phyloP scores from a whole-genome alignment of 768 basidiomycete genomes.

The Lepiota brunneoincarnata region DNA sequence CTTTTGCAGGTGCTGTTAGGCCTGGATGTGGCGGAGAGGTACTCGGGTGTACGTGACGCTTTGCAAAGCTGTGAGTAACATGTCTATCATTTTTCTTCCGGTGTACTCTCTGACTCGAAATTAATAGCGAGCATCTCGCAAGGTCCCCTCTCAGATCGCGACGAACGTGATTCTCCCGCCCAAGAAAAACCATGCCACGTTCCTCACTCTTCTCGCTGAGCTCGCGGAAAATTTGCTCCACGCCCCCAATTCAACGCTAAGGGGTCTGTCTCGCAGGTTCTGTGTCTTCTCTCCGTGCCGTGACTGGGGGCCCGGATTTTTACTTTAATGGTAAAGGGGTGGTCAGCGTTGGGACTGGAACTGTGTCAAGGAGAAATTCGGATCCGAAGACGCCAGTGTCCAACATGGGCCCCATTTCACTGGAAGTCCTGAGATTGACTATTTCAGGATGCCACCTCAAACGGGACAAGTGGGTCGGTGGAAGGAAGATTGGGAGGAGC shows the following conservation, averaged over 20 bases:
- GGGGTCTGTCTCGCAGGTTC: constrained; percentile 21
- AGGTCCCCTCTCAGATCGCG: constrained; percentile 46
- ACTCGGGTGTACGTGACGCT: constrained; percentile 53
- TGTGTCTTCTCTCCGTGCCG: too few species aligned
- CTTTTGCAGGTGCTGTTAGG: constrained; percentile 88
- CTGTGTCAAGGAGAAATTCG: constrained; percentile 8
- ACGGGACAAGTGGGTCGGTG: constrained; percentile 71
- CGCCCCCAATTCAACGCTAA: background rate
- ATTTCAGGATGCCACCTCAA: constrained; percentile 44
- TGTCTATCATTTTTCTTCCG: background rate
- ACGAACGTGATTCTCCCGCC: constrained; percentile 58
- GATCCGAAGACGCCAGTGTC: constrained; percentile 54
- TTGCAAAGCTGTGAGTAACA: constrained; percentile 50
- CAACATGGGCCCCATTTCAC: constrained; percentile 21
- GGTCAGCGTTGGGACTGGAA: background rate
- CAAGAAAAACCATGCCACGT: constrained; percentile 57
- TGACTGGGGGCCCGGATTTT: background rate
- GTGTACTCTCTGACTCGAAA: background rate
- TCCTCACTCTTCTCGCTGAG: constrained; percentile 55
- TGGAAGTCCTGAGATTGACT: constrained; percentile 67
- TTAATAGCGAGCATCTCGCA: constrained; percentile 51
- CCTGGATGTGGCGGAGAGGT: constrained; percentile 57
- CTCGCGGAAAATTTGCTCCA: constrained; percentile 36
- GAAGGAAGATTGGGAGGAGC: constrained; percentile 93
- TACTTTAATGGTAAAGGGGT: background rate